Base-by-base conservation (phyloP, 1,284 basidiomycete genomes). In the Tausonia pullulans region DNA sequence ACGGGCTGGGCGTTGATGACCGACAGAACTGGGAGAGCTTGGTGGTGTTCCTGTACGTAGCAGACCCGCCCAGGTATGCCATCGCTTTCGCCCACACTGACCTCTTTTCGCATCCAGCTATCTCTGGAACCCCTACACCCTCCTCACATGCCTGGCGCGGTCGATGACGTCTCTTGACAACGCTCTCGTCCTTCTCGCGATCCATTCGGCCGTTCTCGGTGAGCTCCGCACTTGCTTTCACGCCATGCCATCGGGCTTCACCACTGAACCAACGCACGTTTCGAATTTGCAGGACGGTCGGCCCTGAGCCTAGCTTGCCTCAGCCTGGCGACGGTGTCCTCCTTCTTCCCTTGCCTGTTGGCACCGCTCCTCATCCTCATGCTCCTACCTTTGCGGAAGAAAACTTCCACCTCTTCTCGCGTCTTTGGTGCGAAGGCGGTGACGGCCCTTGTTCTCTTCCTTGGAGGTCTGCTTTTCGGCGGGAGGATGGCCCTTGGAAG, bases 101-200 rank as follows among this genome's bases (percentile, higher is more conserved):
- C n/a, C 27, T 59, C 45, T 41, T 14, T 41, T 3, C 9, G 6
- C 11, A 59, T 56, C 2, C 69, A 93, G 90, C 51, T 93, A 87
- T 75, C 81, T 97, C 3, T 77, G 95, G 67, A 96, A 96, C 70
- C 94, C 94, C 4, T 94, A 95, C 74, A 78, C 88, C 5, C 74
- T 94, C 58, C 78, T 90, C 1, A 84, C 91, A 0, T 87, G 85
- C 50, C 77, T 93, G 2, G 87, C 90, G 0, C 77, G 85, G 7
- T 94, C 92, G 0, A 89, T 89, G 0, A 86, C 88, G 0, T 81
- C 84, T 0, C 77, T 97, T 16, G 89, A 93, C 72, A 92, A 88
- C 71, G 79, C 83, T 0, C 75, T 89, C 4, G 75, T 84, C 44
- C 78, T 95, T 0, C 72, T 87, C 0, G 74, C 86, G 0, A 74